phyloP scores from a whole-genome alignment of 306 rosid genomes.

The Pyrus betulifolia region DNA sequence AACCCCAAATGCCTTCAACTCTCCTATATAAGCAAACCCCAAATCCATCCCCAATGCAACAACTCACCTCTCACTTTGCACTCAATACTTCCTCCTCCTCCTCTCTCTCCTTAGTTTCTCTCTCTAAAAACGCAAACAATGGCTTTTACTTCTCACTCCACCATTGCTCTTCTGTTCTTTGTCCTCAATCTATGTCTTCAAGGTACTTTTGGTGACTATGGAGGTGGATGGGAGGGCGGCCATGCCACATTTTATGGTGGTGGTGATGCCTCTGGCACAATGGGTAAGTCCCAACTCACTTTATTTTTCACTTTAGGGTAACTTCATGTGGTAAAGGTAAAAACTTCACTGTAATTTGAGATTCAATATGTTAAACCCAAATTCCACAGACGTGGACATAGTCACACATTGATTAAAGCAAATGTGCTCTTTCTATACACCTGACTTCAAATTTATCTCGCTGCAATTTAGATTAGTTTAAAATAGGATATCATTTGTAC shows the following conservation, averaged over 20 bases:
- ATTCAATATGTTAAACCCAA: neutral
- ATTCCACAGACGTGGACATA: neutral
- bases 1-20: neutral
- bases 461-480: too few species aligned
- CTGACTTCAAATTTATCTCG: too few species aligned
- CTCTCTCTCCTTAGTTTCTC: neutral
- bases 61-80: slow-evolving; percentile 16
- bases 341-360: neutral
- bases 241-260: slow-evolving; percentile 99
- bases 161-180: slow-evolving; percentile 38
- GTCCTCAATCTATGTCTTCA: slow-evolving; percentile 35
- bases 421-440: too few species aligned
- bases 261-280: slow-evolving; percentile 97
- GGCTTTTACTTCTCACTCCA: slow-evolving; percentile 38
- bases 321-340: neutral
- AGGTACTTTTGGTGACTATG: slow-evolving; percentile 46
- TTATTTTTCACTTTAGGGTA: neutral
- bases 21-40: slow-evolving; percentile 51
- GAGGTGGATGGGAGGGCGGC: slow-evolving; percentile 79
- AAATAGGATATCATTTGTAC: neutral
- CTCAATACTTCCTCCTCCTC: neutral
- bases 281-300: slow-evolving; percentile 49
- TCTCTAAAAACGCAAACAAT: slow-evolving; percentile 10
- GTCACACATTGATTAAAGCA: neutral
- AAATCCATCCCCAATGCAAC: slow-evolving; percentile 1